phyloP scores from a whole-genome alignment of 331 rosid species.

The Malus hybrid region DNA sequence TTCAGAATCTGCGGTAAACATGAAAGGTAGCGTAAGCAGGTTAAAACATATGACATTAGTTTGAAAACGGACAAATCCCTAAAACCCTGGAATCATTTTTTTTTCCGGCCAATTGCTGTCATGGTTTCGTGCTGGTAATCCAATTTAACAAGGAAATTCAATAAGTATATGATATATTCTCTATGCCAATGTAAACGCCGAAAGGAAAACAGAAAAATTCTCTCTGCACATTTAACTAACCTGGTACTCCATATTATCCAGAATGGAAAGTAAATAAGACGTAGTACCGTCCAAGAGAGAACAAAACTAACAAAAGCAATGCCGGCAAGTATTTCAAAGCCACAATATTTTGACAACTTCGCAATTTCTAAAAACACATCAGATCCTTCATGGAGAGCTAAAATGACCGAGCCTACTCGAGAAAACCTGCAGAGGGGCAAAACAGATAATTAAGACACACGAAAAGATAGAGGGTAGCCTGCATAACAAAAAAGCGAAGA shows the following conservation, averaged over 20 bases:
- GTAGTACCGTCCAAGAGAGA: slow-evolving; percentile 63
- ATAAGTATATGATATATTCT: not conserved
- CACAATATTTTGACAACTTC: slow-evolving; percentile 83
- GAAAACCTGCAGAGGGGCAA: slow-evolving; percentile 51
- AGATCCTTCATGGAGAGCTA: slow-evolving; percentile 84
- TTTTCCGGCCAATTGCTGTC: not conserved
- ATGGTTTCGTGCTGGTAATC: not conserved
- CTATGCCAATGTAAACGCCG: not conserved
- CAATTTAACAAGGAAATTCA: not conserved
- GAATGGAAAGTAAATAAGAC: slow-evolving; percentile 73
- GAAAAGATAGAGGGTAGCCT: slow-evolving; percentile 3
- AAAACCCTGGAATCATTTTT: not conserved
- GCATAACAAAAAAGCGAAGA: not conserved
- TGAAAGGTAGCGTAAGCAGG: not conserved
- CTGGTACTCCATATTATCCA: slow-evolving; percentile 95
- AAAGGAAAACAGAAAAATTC: not conserved
- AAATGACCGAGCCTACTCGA: slow-evolving; percentile 83
- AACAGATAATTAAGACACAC: not conserved
- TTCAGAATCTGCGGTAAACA: slow-evolving; percentile 69
- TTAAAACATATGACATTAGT: not conserved
- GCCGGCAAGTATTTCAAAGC: slow-evolving; percentile 66
- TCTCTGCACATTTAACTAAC: slow-evolving; percentile 33
- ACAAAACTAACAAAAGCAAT: slow-evolving; percentile 57
- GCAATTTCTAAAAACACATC: slow-evolving; percentile 86
- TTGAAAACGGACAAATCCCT: not conserved